Conservation (phyloP, 2,329 filamentous ascomycete genomes). For the Nemania sp. region DNA sequence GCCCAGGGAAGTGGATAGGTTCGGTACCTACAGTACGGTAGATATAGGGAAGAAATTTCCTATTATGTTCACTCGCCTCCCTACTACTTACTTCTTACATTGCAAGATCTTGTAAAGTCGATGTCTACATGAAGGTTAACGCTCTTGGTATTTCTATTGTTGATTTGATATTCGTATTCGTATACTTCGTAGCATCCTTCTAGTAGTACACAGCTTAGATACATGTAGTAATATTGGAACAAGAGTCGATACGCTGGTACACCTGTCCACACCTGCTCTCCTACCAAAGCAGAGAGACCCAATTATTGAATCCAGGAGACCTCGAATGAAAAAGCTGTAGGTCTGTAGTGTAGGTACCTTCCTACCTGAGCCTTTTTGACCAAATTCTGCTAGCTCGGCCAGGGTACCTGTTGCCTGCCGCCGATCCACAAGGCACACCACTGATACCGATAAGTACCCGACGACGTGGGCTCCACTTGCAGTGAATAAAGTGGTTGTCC, state of each 20-base stretch:
- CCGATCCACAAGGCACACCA: conserved; percentile 2
- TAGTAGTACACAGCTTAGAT: too few relatives aligned
- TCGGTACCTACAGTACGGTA: too few relatives aligned
- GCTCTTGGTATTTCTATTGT: not conserved
- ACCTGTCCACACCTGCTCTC: not conserved
- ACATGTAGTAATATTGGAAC: too few relatives aligned
- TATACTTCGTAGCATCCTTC: not conserved
- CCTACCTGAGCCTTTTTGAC: conserved; percentile 2
- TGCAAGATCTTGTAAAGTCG: not conserved
- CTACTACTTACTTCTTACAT: too few relatives aligned
- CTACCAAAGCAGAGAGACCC: too few relatives aligned
- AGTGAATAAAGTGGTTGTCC: not conserved
- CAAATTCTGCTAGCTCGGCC: not conserved
- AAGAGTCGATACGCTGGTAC: too few relatives aligned
- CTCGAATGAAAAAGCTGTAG: conserved; percentile 14
- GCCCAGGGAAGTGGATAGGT: too few relatives aligned
- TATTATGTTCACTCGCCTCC: too few relatives aligned
- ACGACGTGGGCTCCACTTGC: not conserved
- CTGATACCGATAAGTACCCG: too few relatives aligned
- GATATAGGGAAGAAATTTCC: too few relatives aligned
- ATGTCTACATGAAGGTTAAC: not conserved
- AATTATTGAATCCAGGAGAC: conserved; percentile 15
- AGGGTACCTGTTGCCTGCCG: not conserved
- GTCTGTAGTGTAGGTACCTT: too few relatives aligned
- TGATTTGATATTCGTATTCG: conserved; percentile 18